A percentile compares a stretch with the other conserved stretches of the same genome.
phyloP scores from a whole-genome alignment of 164 flowering plant species.

The Aristolochia californica region DNA sequence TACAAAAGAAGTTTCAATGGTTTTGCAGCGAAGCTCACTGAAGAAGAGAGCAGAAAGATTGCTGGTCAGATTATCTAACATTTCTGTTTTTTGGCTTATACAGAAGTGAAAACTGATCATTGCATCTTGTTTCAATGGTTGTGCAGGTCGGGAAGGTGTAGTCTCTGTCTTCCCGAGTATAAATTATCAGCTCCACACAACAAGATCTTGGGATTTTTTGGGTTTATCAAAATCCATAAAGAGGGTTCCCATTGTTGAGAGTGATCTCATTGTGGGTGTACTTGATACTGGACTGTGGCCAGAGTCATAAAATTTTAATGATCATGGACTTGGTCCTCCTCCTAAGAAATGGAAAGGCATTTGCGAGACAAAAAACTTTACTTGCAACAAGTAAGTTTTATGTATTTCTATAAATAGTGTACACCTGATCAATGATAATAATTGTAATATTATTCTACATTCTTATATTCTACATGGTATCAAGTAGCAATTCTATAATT shows the following conservation, averaged over 20 bases:
- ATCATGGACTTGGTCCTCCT: constrained; percentile 44
- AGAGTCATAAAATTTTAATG: constrained; percentile 42
- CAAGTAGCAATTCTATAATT: no score
- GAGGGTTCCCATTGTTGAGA: constrained; percentile 20
- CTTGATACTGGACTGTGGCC: constrained; percentile 53
- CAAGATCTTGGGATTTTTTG: constrained; percentile 54
- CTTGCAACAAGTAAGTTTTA: constrained; percentile 53
- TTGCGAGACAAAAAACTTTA: constrained; percentile 25
- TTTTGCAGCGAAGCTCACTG: constrained; percentile 32
- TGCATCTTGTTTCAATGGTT: not conserved
- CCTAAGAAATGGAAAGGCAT: constrained; percentile 61
- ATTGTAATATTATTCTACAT: no score
- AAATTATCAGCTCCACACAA: constrained; percentile 31
- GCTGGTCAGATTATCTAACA: not conserved
- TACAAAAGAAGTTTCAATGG: constrained; percentile 50
- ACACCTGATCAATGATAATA: no score
- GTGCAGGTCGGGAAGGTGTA: constrained; percentile 33
- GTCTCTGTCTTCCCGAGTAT: constrained; percentile 32
- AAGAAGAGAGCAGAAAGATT: constrained; percentile 14
- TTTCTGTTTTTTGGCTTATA: not conserved
- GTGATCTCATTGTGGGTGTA: constrained; percentile 37
- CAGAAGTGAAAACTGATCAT: no score
- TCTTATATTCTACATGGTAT: no score
- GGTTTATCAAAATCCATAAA: constrained; percentile 23
- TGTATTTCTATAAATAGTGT: no score